Evolutionary conservation across 148 eudicot species (phyloP).

Genomic region (Talinum fruticosum): DNA sequence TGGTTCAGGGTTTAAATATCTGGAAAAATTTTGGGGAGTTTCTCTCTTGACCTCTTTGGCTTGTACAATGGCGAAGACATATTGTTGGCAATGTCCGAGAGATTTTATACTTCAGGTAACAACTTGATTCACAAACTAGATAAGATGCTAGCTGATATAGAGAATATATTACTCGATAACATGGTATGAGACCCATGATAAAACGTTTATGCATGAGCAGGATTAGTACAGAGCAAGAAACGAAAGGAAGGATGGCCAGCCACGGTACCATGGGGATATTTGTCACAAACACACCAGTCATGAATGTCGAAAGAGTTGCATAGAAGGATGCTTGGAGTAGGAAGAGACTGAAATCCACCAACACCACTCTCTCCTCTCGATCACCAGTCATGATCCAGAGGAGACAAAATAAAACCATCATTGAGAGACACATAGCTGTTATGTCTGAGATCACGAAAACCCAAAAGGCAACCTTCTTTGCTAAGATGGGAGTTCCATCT

Average conservation of each 20-base stretch:
- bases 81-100: background rate
- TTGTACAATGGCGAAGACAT: background rate
- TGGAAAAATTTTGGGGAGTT: background rate
- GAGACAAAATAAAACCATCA: slow-evolving; percentile 24
- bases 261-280: background rate
- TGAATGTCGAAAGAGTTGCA: slow-evolving; percentile 8
- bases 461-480: background rate
- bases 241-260: slow-evolving; percentile 8
- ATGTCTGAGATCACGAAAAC: slow-evolving; percentile 17
- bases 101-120: slow-evolving; percentile 7
- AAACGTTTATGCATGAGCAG: slow-evolving; percentile 9
- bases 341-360: slow-evolving; percentile 12
- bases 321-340: slow-evolving; percentile 16
- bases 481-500: background rate
- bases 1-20: background rate
- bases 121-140: background rate
- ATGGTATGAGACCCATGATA: slow-evolving; percentile 5
- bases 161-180: background rate
- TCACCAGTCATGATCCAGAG: slow-evolving; percentile 21
- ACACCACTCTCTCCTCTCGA: background rate
- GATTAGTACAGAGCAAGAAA: slow-evolving; percentile 4
- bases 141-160: background rate
- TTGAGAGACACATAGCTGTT: slow-evolving; percentile 8
- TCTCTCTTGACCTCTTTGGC: background rate
- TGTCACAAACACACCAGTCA: slow-evolving; percentile 3